Percentiles rank a stretch among this genome's conserved stretches.
These are phyloP conservation scores for Sugiyamaella sp. DNA, from an alignment of 1,139 yeast genomes.

Conservation along the genomic window DNA sequence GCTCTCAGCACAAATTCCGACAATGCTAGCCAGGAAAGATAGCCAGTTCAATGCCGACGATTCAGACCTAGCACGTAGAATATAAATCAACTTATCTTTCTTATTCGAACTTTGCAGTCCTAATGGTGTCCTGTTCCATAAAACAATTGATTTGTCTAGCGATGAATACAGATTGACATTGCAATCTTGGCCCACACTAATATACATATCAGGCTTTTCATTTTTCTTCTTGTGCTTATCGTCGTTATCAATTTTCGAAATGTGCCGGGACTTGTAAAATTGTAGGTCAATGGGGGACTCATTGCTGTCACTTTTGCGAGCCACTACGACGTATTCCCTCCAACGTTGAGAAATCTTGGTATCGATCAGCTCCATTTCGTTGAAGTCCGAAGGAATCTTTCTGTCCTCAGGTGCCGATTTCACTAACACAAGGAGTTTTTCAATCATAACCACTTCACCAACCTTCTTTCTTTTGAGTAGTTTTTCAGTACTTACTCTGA, in stretches of 20 bases:
- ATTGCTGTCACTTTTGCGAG: conserved; percentile 56
- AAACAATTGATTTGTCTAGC: conserved; percentile 67
- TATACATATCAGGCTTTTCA: conserved; percentile 33
- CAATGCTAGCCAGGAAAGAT: conserved; percentile 53
- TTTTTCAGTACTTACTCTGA: conserved; percentile 22
- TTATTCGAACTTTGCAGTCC: conserved; percentile 19
- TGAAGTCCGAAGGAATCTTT: conserved; percentile 40
- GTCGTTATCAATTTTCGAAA: conserved; percentile 41
- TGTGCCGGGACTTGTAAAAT: conserved; percentile 55
- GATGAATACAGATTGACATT: conserved; percentile 60
- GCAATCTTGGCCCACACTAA: conserved; percentile 36
- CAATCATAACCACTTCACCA: conserved; percentile 69
- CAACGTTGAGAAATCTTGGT: conserved; percentile 68
- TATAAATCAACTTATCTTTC: conserved; percentile 47
- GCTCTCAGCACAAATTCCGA: conserved; percentile 41
- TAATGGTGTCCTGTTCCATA: conserved; percentile 41
- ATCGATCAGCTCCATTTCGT: conserved; percentile 55
- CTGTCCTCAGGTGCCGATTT: conserved; percentile 44
- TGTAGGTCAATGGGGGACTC: conserved; percentile 60
- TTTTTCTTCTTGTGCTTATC: conserved; percentile 38
- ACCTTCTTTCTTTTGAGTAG: conserved; percentile 36
- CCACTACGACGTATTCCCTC: conserved; percentile 72
- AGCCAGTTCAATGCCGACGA: conserved; percentile 62
- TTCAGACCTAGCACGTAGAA: conserved; percentile 56
- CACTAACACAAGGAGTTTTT: conserved; percentile 66